Percentiles rank a stretch among this genome's conserved stretches.
Evolutionary conservation across 495 filamentous ascomycete genomes (phyloP).

Genomic region (Rostrohypoxylon terebratum): DNA sequence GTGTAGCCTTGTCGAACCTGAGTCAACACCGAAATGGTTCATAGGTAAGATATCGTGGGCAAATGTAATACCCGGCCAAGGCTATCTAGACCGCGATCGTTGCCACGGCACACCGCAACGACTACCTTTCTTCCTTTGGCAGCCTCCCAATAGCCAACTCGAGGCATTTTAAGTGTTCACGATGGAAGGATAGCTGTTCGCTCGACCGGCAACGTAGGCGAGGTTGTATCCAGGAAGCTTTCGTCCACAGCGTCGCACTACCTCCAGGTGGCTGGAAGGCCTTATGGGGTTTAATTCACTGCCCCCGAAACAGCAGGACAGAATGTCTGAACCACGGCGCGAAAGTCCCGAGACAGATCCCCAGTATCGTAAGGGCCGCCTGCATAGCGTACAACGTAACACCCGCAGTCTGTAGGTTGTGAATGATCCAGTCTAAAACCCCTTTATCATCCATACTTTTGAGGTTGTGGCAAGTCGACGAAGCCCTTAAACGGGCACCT

Average conservation of each 20-base stretch:
- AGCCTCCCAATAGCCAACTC: constrained; percentile 4
- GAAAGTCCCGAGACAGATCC: constrained; percentile 40
- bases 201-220: constrained; percentile 15
- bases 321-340: constrained; percentile 29
- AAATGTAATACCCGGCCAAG: constrained; percentile 24
- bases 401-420: constrained; percentile 14
- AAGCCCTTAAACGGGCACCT: background rate
- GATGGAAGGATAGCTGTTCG: background rate
- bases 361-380: background rate
- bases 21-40: constrained; percentile 21
- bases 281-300: constrained; percentile 2
- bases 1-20: constrained; percentile 11
- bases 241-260: constrained; percentile 10
- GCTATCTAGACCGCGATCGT: constrained; percentile 23
- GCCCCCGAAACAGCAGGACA: constrained; percentile 18
- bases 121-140: background rate
- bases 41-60: constrained; percentile 13
- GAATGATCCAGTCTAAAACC: constrained; percentile 9
- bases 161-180: constrained; percentile 17
- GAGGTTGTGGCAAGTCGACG: background rate
- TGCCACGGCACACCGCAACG: constrained; percentile 3
- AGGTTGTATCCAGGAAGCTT: constrained; percentile 13
- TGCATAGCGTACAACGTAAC: constrained; percentile 20
- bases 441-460: constrained; percentile 1
- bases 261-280: constrained; percentile 10